Evolutionary conservation across 495 filamentous ascomycete genomes (phyloP).

Genomic region (Aspergillus sclerotioniger): DNA sequence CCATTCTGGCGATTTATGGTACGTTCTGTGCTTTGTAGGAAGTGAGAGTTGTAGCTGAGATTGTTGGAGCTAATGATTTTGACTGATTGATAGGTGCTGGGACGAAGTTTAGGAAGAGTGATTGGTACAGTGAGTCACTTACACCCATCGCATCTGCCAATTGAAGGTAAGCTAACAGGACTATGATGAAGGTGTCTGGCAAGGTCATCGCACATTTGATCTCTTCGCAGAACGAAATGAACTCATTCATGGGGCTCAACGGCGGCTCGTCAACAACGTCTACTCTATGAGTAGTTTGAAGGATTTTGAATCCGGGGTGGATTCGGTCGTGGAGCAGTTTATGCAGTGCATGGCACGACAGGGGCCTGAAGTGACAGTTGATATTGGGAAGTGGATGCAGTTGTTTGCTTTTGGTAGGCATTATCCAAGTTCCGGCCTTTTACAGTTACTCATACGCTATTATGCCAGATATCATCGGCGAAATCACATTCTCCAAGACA

Average conservation of each 20-base stretch:
- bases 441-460: not conserved
- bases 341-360: constrained; percentile 18
- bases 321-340: constrained; percentile 23
- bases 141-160: too few species aligned
- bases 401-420: constrained; percentile 20
- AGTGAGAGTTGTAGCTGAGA: not conserved
- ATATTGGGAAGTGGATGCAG: constrained; percentile 13
- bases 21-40: not conserved
- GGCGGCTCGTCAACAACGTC: constrained; percentile 25
- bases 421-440: not conserved
- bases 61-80: not conserved
- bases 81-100: not conserved
- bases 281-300: constrained; percentile 31
- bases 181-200: not conserved
- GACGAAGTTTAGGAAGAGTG: constrained; percentile 10
- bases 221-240: constrained; percentile 29
- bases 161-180: too few species aligned
- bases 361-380: constrained; percentile 3
- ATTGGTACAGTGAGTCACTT: constrained; percentile 12
- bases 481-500: constrained; percentile 54
- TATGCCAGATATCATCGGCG: constrained; percentile 51
- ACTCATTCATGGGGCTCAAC: constrained; percentile 20
- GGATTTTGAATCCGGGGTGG: constrained; percentile 28
- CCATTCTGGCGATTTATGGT: constrained; percentile 21
- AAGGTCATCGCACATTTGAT: constrained; percentile 31